Evolutionary conservation across 805 yeast species (phyloP).

Genomic region (Monosporozyma servazzii): DNA sequence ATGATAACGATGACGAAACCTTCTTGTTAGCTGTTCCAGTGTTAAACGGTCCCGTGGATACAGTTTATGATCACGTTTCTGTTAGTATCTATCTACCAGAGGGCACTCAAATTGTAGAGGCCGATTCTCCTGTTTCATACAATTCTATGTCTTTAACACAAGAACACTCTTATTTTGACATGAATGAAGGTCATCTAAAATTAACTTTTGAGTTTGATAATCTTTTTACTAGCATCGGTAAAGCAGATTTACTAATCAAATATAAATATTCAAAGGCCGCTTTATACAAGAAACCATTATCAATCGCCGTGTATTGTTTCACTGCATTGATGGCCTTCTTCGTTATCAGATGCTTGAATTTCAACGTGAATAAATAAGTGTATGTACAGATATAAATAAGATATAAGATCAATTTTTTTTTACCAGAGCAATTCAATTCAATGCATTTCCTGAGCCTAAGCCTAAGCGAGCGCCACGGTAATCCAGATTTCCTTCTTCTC

Average conservation of each 20-base stretch:
- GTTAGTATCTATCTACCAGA: slow-evolving; percentile 75
- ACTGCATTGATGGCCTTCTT: slow-evolving; percentile 49
- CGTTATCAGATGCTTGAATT: slow-evolving; percentile 39
- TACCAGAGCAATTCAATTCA: too few species aligned
- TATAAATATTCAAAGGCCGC: slow-evolving; percentile 51
- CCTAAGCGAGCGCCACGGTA: too few species aligned
- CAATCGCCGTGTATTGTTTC: slow-evolving; percentile 54
- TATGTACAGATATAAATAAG: neutral
- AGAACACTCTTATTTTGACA: slow-evolving; percentile 60
- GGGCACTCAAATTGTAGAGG: slow-evolving; percentile 54
- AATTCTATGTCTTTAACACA: slow-evolving; percentile 17
- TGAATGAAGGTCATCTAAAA: slow-evolving; percentile 68
- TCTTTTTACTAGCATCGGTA: slow-evolving; percentile 58
- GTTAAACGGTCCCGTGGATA: slow-evolving; percentile 60
- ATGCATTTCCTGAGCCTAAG: too few species aligned
- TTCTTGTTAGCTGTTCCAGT: slow-evolving; percentile 63
- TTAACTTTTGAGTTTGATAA: slow-evolving; percentile 50
- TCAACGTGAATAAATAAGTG: slow-evolving; percentile 20
- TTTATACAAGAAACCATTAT: slow-evolving; percentile 55
- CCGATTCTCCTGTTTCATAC: slow-evolving; percentile 45
- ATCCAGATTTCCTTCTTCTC: too few species aligned
- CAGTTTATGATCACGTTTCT: slow-evolving; percentile 53
- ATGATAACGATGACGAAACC: slow-evolving; percentile 34
- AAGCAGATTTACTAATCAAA: slow-evolving; percentile 46
- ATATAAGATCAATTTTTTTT: too few species aligned